phyloP scores from a whole-genome alignment of 345 rosid genomes.

The Dipteronia dyeriana region DNA sequence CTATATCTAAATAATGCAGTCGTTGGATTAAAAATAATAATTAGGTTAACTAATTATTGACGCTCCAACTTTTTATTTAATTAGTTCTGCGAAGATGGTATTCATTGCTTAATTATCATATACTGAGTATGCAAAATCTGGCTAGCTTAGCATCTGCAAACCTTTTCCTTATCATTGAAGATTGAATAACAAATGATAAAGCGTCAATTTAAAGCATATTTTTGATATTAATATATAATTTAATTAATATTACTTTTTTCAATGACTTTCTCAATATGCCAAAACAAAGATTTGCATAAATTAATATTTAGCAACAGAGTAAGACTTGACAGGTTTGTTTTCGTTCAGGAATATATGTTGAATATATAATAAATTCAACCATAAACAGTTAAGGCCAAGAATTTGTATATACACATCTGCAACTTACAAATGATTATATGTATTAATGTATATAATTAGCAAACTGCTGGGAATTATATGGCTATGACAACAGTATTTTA shows the following conservation, averaged over 20 bases:
- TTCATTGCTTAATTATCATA: not conserved
- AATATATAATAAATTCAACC: not conserved
- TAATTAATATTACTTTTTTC: not conserved
- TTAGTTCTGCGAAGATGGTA: not conserved
- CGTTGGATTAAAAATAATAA: not conserved
- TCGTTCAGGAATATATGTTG: not conserved
- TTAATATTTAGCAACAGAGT: not conserved
- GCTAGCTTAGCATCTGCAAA: not conserved
- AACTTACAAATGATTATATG: too few relatives aligned
- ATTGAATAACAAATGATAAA: not conserved
- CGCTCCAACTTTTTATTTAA: not conserved
- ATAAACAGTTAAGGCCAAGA: not conserved
- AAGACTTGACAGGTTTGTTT: not conserved
- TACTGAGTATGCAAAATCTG: not conserved
- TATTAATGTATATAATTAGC: too few relatives aligned
- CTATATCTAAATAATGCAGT: too few relatives aligned
- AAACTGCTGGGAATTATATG: too few relatives aligned
- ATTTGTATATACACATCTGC: not conserved
- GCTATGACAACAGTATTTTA: too few relatives aligned
- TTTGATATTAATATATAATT: not conserved
- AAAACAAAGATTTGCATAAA: slow-evolving; percentile 13
- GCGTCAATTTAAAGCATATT: slow-evolving; percentile 1
- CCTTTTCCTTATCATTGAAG: not conserved
- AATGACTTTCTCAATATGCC: slow-evolving; percentile 7
- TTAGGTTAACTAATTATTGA: not conserved